A percentile compares a stretch with the other conserved stretches of the same genome.
phyloP scores from a whole-genome alignment of 148 eudicot species.

The Suaeda aralocaspica region DNA sequence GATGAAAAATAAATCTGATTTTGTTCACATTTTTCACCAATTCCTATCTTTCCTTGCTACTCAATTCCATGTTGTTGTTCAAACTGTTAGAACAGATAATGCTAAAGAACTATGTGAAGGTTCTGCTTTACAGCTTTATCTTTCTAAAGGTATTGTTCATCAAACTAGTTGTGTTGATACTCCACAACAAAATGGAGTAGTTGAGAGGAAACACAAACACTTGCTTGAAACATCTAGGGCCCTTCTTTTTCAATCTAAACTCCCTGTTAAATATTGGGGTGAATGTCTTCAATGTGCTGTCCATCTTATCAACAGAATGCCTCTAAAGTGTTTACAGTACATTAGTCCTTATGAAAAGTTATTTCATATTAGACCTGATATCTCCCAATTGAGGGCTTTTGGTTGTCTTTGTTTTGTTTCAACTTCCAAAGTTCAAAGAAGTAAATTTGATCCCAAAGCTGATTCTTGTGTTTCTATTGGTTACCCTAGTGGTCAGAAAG shows the following conservation, averaged over 20 bases:
- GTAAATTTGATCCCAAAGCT: not conserved
- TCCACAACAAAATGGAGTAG: conserved; percentile 12
- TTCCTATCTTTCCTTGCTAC: not conserved
- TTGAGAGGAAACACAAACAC: conserved; percentile 11
- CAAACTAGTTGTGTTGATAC: not conserved
- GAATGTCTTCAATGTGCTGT: not conserved
- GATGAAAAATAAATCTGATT: not conserved
- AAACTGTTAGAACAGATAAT: conserved; percentile 4
- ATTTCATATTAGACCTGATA: too few relatives aligned
- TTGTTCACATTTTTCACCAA: not conserved
- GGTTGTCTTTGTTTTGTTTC: too few relatives aligned
- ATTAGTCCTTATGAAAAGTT: not conserved
- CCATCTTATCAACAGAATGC: not conserved
- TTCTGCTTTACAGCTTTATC: too few relatives aligned
- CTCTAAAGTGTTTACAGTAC: not conserved
- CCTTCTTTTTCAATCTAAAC: not conserved
- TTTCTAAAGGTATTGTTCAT: not conserved
- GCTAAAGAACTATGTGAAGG: not conserved
- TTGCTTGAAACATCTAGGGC: not conserved
- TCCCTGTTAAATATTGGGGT: not conserved
- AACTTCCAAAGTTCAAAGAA: too few relatives aligned
- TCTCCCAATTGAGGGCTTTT: too few relatives aligned
- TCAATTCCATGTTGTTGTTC: not conserved
- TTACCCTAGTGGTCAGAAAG: not conserved
- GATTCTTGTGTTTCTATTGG: not conserved